These are phyloP conservation scores for Chlamydomonas eustigma DNA, from an alignment of 139 green algal genomes.

Conservation along the genomic window DNA sequence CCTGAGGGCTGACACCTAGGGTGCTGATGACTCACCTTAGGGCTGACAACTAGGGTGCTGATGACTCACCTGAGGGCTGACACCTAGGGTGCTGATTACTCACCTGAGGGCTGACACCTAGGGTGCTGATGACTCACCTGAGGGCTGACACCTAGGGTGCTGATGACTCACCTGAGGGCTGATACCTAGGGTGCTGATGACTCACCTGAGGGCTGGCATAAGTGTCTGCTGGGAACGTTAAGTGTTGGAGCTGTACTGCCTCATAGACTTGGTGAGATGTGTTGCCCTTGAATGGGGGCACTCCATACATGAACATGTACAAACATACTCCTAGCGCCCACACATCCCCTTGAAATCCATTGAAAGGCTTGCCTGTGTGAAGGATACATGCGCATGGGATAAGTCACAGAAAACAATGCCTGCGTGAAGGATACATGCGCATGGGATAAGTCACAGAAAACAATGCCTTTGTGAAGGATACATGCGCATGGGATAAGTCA, in stretches of 20 bases:
- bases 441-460: not conserved
- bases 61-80: too few species aligned
- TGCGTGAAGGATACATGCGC: too few species aligned
- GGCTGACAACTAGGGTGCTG: too few species aligned
- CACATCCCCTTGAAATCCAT: conserved; percentile 48
- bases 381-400: too few species aligned
- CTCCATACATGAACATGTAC: conserved; percentile 73
- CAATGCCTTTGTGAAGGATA: not conserved
- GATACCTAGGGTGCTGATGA: not conserved
- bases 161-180: not conserved
- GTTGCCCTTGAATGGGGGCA: conserved; percentile 34
- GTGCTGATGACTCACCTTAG: not conserved
- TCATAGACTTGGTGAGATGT: conserved; percentile 6
- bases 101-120: not conserved
- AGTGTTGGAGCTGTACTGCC: too few species aligned
- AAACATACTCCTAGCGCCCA: conserved; percentile 79
- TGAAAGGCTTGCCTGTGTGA: not conserved
- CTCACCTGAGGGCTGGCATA: not conserved
- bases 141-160: not conserved
- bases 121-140: not conserved
- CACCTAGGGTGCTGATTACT: too few species aligned
- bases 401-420: not conserved
- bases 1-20: not conserved
- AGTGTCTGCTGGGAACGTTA: not conserved
- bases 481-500: too few species aligned